These are phyloP conservation scores for Solanum tarapatanum DNA, from an alignment of 257 asterid species.

Conservation along the genomic window DNA sequence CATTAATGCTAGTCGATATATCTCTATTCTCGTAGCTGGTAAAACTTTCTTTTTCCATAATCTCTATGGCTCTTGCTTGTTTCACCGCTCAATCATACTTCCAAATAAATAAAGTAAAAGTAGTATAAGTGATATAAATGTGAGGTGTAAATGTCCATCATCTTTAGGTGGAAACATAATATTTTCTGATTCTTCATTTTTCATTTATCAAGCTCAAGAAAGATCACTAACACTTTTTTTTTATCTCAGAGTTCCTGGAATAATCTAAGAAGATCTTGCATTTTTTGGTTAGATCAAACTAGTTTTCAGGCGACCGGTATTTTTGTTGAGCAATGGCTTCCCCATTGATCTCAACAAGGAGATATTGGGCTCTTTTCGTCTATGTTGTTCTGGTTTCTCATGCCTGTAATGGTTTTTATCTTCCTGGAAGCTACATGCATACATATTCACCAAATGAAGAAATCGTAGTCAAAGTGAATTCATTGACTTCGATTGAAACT, in stretches of 20 bases:
- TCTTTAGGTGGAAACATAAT: background rate
- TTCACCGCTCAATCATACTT: background rate
- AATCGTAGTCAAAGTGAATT: slow-evolving; percentile 54
- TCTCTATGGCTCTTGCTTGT: background rate
- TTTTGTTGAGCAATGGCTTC: slow-evolving; percentile 45
- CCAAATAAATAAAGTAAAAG: background rate
- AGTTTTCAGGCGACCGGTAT: slow-evolving; percentile 16
- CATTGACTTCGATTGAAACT: slow-evolving; percentile 75
- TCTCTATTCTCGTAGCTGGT: background rate
- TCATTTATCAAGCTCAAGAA: background rate
- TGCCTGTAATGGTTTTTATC: slow-evolving; percentile 57
- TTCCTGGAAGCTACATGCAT: slow-evolving; percentile 72
- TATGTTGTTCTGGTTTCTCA: slow-evolving; percentile 37
- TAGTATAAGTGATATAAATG: too few relatives aligned
- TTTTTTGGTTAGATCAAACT: slow-evolving; percentile 15
- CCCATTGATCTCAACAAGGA: slow-evolving; percentile 44
- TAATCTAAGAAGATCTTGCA: background rate
- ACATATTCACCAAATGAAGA: slow-evolving; percentile 48
- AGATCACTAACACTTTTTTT: background rate
- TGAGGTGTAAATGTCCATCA: background rate
- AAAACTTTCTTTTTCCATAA: background rate
- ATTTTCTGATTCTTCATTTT: background rate
- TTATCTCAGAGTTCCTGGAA: background rate
- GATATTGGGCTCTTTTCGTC: slow-evolving; percentile 26
- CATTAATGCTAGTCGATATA: background rate